Evolutionary conservation across 2,329 filamentous ascomycete genomes (phyloP).

Genomic region (Diaporthe sp.): DNA sequence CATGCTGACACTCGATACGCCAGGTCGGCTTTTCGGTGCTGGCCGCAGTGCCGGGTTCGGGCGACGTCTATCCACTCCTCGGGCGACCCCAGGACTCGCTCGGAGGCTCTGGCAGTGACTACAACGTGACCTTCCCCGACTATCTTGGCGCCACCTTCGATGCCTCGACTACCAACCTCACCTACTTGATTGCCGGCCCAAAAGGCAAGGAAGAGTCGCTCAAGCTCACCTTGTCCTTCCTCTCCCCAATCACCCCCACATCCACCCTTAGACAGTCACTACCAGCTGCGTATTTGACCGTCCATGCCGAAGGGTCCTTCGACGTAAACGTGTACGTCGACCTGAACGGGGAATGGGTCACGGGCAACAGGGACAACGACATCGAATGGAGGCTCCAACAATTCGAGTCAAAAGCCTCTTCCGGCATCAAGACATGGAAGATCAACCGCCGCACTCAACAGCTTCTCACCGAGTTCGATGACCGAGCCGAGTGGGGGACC

Average conservation of each 20-base stretch:
- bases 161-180: constrained; percentile 61
- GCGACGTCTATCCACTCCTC: constrained; percentile 60
- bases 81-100: constrained; percentile 63
- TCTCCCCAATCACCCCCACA: constrained; percentile 84
- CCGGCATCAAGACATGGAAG: constrained; percentile 73
- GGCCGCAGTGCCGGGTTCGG: constrained; percentile 54
- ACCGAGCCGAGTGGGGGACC: constrained; percentile 86
- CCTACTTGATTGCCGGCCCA: constrained; percentile 52
- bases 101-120: constrained; percentile 44
- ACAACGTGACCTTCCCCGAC: constrained; percentile 52
- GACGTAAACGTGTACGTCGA: constrained; percentile 75
- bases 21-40: constrained; percentile 62
- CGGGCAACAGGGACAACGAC: constrained; percentile 74
- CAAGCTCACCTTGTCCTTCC: constrained; percentile 61
- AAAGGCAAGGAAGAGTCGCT: constrained; percentile 41
- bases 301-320: constrained; percentile 74
- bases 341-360: constrained; percentile 84
- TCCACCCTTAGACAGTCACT: constrained; percentile 84
- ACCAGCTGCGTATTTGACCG: constrained; percentile 82
- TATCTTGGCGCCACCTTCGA: constrained; percentile 59
- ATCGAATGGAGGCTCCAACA: constrained; percentile 76
- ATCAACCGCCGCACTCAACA: constrained; percentile 70
- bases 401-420: constrained; percentile 44
- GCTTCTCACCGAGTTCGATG: constrained; percentile 78
- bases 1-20: constrained; percentile 17